Evolutionary conservation across 768 basidiomycete genomes (phyloP).

Genomic region (Xanthoconium stramineum): DNA sequence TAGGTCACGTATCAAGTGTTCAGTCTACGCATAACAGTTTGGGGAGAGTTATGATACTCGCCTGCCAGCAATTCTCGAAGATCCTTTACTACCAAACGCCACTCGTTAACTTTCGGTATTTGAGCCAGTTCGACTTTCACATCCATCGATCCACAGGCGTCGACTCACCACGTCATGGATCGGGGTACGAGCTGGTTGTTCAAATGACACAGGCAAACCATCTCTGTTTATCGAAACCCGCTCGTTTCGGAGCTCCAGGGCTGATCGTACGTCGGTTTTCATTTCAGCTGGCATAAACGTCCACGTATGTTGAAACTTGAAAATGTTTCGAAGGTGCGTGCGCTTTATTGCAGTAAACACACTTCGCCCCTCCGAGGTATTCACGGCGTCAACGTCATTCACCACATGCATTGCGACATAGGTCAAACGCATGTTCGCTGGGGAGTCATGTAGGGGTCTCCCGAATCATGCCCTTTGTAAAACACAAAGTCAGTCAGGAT

Average conservation of each 20-base stretch:
- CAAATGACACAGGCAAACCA: too few species aligned
- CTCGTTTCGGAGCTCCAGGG: too few species aligned
- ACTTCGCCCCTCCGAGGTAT: neutral
- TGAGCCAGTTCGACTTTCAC: neutral
- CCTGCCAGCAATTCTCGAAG: neutral
- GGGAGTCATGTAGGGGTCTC: neutral
- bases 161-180: too few species aligned
- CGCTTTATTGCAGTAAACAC: neutral
- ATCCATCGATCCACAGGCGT: too few species aligned
- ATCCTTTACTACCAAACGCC: too few species aligned
- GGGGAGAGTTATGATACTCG: conserved; percentile 1
- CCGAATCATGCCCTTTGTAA: neutral
- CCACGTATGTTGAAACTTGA: neutral
- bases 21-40: neutral
- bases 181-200: too few species aligned
- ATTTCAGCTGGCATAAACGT: neutral
- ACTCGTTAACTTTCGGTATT: conserved; percentile 1
- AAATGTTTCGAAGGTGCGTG: neutral
- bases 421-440: neutral
- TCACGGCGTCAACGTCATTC: neutral
- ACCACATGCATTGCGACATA: neutral
- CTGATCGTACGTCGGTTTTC: neutral
- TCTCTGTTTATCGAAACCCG: neutral
- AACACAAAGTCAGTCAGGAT: neutral
- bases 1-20: neutral